A percentile compares a stretch with the other conserved stretches of the same genome.
phyloP scores from a whole-genome alignment of 2,329 filamentous ascomycete species.

The Grosmannia huntii region DNA sequence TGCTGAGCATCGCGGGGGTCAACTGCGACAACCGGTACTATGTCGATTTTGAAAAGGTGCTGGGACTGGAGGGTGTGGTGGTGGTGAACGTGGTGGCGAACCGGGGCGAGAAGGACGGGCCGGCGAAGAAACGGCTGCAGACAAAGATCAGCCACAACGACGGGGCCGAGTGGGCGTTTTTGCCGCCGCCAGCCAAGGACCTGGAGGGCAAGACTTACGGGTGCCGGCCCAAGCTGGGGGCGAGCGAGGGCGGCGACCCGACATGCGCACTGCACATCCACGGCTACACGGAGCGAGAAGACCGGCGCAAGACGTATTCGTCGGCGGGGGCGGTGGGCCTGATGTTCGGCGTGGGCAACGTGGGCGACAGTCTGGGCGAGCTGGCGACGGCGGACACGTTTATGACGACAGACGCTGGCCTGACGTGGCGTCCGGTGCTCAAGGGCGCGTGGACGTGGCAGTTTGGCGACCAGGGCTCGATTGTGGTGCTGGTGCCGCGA shows the following conservation, averaged over 20 bases:
- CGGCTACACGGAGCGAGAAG: slow-evolving; percentile 80
- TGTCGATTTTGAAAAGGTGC: slow-evolving; percentile 94
- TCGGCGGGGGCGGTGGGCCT: slow-evolving; percentile 79
- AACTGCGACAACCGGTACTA: slow-evolving; percentile 67
- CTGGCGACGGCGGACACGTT: slow-evolving; percentile 74
- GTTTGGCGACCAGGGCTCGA: slow-evolving; percentile 87
- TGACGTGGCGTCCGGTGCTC: slow-evolving; percentile 74
- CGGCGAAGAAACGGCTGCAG: slow-evolving; percentile 58
- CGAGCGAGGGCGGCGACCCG: slow-evolving; percentile 39
- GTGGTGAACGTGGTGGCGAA: slow-evolving; percentile 81
- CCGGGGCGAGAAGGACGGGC: slow-evolving; percentile 24
- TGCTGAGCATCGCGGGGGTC: slow-evolving; percentile 67
- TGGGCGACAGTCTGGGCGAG: slow-evolving; percentile 54
- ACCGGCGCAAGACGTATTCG: slow-evolving; percentile 75
- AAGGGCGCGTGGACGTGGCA: slow-evolving; percentile 89
- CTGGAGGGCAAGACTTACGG: slow-evolving; percentile 56
- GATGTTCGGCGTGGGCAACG: slow-evolving; percentile 85
- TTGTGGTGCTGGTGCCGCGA: slow-evolving; percentile 76
- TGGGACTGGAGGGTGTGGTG: slow-evolving; percentile 79
- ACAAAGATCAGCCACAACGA: slow-evolving; percentile 96
- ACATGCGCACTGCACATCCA: slow-evolving; percentile 85
- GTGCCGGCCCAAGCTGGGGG: slow-evolving; percentile 32
- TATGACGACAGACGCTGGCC: slow-evolving; percentile 80
- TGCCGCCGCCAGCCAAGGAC: slow-evolving; percentile 61
- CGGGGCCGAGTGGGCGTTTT: slow-evolving; percentile 70